Evolutionary conservation across 1,284 basidiomycete genomes (phyloP).

Genomic region (Sporisorium graminicola): DNA sequence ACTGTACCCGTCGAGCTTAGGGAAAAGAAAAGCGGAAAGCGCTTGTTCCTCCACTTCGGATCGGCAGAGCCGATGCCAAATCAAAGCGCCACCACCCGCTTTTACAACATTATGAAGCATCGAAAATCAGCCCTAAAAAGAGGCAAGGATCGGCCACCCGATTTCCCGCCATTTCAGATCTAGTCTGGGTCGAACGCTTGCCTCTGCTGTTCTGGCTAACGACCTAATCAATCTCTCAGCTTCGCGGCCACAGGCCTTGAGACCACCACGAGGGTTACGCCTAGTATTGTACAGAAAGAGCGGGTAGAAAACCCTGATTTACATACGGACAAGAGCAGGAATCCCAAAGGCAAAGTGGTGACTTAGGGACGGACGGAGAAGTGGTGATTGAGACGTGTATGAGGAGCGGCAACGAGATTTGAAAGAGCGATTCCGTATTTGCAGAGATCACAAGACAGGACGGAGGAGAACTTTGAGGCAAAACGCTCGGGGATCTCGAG

Average conservation of each 20-base stretch:
- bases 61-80: too few relatives aligned
- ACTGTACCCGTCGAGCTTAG: too few relatives aligned
- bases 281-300: constrained; percentile 22
- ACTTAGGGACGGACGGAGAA: background rate
- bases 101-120: too few relatives aligned
- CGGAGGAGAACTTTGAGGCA: background rate
- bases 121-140: too few relatives aligned
- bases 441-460: background rate
- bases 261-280: background rate
- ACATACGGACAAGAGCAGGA: constrained; percentile 5
- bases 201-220: background rate
- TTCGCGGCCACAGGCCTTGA: background rate
- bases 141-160: too few relatives aligned
- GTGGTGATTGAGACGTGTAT: background rate
- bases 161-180: too few relatives aligned
- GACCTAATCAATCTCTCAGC: background rate
- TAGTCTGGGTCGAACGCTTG: background rate
- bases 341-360: background rate
- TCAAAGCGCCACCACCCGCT: too few relatives aligned
- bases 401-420: background rate
- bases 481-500: background rate
- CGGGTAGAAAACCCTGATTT: constrained; percentile 20
- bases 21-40: too few relatives aligned
- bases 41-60: too few relatives aligned
- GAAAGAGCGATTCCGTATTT: background rate